Evolutionary conservation across 257 asterid genomes (phyloP), one percentile per base, ranked within the genome.

Genomic region (Nemophila menziesii): DNA sequence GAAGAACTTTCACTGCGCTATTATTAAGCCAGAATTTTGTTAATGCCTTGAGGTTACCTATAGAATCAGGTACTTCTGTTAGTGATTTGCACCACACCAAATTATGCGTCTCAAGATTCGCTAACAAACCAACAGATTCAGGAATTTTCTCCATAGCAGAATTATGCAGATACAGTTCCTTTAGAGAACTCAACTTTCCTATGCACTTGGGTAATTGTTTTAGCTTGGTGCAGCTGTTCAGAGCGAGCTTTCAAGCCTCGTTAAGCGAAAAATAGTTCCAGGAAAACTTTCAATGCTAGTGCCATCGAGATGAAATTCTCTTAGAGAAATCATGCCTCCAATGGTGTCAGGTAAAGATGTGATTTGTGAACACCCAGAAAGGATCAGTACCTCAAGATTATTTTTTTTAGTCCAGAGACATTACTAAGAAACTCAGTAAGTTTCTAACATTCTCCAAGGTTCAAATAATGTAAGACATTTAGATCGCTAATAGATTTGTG

Each of bases 391-490:
- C 52, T 65, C 60, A 16, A 65, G 63, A 58, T 39, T n/a, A n/a
- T n/a, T n/a, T n/a, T 1, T 45, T 44, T 65, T 20, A 65, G 60
- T 17, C 71, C 71, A 16, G 67, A 65, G 24, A 65, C 63, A 23
- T 65, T 60, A 3, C 22, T 22, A 8, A 63, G 60, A 54, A 65
- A 55, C 8, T 43, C 46, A 24, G 61, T 38, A 20, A 65, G 52
- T 21, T 40, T 59, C 22, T n/a, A 4, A 33, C 71, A 65, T 9
- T 39, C 60, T 45, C 24, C 54, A n/a, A 65, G 34, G 63, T 65
- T 65, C 53, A 65, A 22, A 58, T 44, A 15, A 6, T 38, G 53
- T 26, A 65, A 65, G 16, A 17, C 20, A 12, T 26, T 22, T 20
- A 65, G 48, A 45, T 60, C 48, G 7, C 67, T 55, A 16, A 65